A percentile compares a stretch with the other conserved stretches of the same genome.
phyloP scores from a whole-genome alignment of 2,329 filamentous ascomycete species.

The Penicillium freii region DNA sequence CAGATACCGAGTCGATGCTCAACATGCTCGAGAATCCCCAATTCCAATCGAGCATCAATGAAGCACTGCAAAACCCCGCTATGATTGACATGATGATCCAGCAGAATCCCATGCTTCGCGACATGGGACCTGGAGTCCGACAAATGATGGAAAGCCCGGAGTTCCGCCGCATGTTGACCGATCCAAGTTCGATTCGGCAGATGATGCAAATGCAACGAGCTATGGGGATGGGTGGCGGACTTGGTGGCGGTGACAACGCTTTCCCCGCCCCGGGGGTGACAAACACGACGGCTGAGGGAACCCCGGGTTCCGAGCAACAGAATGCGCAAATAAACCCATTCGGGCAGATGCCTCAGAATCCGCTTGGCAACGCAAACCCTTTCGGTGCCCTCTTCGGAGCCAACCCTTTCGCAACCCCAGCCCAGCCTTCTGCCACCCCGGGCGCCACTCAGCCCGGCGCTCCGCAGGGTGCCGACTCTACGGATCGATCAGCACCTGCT shows the following conservation, averaged over 20 bases:
- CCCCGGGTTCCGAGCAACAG: constrained; percentile 37
- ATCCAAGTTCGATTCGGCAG: constrained; percentile 78
- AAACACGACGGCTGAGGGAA: constrained; percentile 70
- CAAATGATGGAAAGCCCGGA: constrained; percentile 85
- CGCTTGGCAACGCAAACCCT: constrained; percentile 38
- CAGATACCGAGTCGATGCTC: constrained; percentile 74
- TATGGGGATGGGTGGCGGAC: constrained; percentile 53
- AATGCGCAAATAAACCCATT: constrained; percentile 28
- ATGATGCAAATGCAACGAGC: constrained; percentile 76
- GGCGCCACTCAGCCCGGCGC: constrained; percentile 31
- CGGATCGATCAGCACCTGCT: constrained; percentile 30
- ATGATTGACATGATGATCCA: constrained; percentile 95
- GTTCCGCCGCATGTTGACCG: constrained; percentile 89
- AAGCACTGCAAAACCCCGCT: constrained; percentile 91
- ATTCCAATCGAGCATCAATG: constrained; percentile 83
- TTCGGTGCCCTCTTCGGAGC: constrained; percentile 60
- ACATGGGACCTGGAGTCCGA: constrained; percentile 69
- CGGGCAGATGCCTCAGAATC: constrained; percentile 17
- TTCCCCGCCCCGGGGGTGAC: constrained; percentile 93
- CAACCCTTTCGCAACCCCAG: constrained; percentile 26
- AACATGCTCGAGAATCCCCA: constrained; percentile 86
- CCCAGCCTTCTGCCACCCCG: constrained; percentile 33
- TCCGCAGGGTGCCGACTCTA: constrained; percentile 31
- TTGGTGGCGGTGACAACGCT: constrained; percentile 49
- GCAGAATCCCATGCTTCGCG: constrained; percentile 77